Conservation (phyloP, 2,329 filamentous ascomycete species). For the Didymella arachidicola region DNA sequence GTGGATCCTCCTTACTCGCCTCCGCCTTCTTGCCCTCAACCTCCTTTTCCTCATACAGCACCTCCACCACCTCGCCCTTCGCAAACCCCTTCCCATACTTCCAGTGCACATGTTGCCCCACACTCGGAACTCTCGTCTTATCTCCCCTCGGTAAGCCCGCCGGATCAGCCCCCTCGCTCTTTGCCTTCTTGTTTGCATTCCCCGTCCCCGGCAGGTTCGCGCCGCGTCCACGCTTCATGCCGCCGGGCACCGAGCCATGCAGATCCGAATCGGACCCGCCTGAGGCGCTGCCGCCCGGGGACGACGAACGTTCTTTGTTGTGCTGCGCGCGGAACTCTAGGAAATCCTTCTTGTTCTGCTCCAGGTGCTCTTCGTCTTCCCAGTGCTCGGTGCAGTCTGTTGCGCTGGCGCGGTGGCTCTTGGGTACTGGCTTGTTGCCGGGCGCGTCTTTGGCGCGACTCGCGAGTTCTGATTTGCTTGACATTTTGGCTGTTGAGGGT, state of each 20-base stretch:
- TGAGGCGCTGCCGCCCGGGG: background rate
- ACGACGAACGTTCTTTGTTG: constrained; percentile 13
- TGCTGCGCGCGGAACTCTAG: constrained; percentile 39
- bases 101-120: constrained; percentile 55
- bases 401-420: constrained; percentile 32
- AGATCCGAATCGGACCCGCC: constrained; percentile 6
- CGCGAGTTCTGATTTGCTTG: background rate
- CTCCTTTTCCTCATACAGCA: constrained; percentile 51
- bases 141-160: constrained; percentile 33
- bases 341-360: constrained; percentile 37
- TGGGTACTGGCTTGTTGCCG: constrained; percentile 8
- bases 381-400: constrained; percentile 44
- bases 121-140: constrained; percentile 53
- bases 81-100: constrained; percentile 51
- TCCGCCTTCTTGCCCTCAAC: constrained; percentile 55
- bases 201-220: constrained; percentile 27
- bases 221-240: constrained; percentile 39
- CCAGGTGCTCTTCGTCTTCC: constrained; percentile 41
- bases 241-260: constrained; percentile 13
- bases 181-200: constrained; percentile 48
- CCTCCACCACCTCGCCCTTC: constrained; percentile 54
- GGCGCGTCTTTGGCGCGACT: constrained; percentile 6
- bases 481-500: background rate
- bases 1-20: constrained; percentile 54
- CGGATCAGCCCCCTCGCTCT: constrained; percentile 36